phyloP scores from a whole-genome alignment of 169 alveolate genomes.

The Plasmodium gaboni region DNA sequence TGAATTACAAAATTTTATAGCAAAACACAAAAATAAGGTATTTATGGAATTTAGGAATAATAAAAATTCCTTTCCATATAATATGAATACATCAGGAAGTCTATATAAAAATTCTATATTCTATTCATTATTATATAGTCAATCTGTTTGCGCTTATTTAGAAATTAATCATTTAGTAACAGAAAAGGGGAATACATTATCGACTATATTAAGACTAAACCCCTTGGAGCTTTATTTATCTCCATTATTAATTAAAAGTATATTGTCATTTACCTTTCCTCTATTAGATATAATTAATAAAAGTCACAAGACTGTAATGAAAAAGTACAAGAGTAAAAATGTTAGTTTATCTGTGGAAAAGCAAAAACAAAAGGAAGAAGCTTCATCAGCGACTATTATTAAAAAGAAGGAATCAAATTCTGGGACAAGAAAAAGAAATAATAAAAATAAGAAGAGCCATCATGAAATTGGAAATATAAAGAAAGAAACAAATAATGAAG shows the following conservation, averaged over 20 bases:
- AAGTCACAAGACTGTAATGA: neutral
- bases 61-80: constrained; percentile 26
- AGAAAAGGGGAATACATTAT: constrained; percentile 72
- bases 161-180: constrained; percentile 76
- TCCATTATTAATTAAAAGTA: constrained; percentile 78
- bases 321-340: constrained; percentile 15
- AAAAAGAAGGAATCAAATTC: neutral
- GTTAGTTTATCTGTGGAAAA: neutral
- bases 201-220: constrained; percentile 59
- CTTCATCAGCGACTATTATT: neutral
- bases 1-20: constrained; percentile 77
- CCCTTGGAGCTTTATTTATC: constrained; percentile 56
- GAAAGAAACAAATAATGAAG: neutral
- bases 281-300: constrained; percentile 57
- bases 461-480: too few species aligned
- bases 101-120: constrained; percentile 52
- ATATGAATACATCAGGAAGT: constrained; percentile 20
- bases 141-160: constrained; percentile 69
- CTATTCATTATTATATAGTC: constrained; percentile 68
- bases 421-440: neutral
- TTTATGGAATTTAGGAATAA: constrained; percentile 76
- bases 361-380: constrained; percentile 12
- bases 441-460: neutral
- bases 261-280: constrained; percentile 68
- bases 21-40: constrained; percentile 68